These are phyloP conservation scores for Rubroboletus pulcherrimus DNA, from an alignment of 768 basidiomycete species.

Conservation along the genomic window DNA sequence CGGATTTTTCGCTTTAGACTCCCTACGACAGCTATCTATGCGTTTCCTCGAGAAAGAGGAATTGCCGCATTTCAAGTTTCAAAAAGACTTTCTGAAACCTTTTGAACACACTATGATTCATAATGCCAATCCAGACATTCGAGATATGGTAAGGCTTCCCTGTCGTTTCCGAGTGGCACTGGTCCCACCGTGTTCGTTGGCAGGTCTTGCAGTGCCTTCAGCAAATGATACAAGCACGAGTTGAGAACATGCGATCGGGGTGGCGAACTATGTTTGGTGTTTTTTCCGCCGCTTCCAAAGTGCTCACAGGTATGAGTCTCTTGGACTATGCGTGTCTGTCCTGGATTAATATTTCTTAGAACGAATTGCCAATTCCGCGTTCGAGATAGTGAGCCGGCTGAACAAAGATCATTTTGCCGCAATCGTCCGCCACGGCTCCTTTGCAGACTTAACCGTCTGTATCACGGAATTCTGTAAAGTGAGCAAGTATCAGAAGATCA, in stretches of 20 bases:
- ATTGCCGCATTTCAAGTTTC: slow-evolving; percentile 96
- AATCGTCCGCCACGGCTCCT: slow-evolving; percentile 92
- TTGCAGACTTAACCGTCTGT: slow-evolving; percentile 94
- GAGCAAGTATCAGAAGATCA: slow-evolving; percentile 98
- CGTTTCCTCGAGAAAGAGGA: slow-evolving; percentile 99
- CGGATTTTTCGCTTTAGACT: slow-evolving; percentile 94
- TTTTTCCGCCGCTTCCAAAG: slow-evolving; percentile 94
- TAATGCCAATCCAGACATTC: slow-evolving; percentile 91
- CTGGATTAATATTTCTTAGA: slow-evolving; percentile 42
- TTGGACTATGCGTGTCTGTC: neutral
- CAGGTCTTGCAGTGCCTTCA: slow-evolving; percentile 96
- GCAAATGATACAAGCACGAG: slow-evolving; percentile 96
- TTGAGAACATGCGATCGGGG: slow-evolving; percentile 93
- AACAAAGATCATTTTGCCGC: slow-evolving; percentile 87
- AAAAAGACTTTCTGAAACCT: slow-evolving; percentile 97
- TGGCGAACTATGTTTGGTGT: slow-evolving; percentile 99
- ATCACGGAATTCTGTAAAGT: slow-evolving; percentile 99
- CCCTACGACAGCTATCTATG: slow-evolving; percentile 95
- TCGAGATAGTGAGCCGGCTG: slow-evolving; percentile 90
- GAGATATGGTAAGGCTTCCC: slow-evolving; percentile 77
- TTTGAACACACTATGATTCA: slow-evolving; percentile 98
- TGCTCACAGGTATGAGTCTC: slow-evolving; percentile 64
- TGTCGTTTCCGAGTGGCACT: neutral
- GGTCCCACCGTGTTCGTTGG: neutral
- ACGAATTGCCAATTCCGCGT: slow-evolving; percentile 87